A percentile compares a stretch with the other conserved stretches of the same genome.
phyloP scores from a whole-genome alignment of 2,329 filamentous ascomycete genomes.

The Aureobasidium pullulans region DNA sequence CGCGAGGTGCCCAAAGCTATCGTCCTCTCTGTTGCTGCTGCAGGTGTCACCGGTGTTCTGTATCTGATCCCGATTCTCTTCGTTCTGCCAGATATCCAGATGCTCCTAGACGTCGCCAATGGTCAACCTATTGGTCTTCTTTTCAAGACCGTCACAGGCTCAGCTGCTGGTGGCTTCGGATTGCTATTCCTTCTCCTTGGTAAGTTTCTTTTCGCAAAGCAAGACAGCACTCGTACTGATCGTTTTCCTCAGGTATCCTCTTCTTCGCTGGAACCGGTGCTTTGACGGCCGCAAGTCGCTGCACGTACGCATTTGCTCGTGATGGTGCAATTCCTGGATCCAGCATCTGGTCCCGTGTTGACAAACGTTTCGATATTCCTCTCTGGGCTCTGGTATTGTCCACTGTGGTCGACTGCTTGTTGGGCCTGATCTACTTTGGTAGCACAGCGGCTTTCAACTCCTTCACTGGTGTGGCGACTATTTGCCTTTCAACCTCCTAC shows the following conservation, averaged over 20 bases:
- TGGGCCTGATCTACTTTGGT: conserved; percentile 74
- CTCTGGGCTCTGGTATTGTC: conserved; percentile 63
- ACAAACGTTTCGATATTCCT: conserved; percentile 60
- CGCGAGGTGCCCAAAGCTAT: conserved; percentile 65
- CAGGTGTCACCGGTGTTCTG: conserved; percentile 56
- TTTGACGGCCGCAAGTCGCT: conserved; percentile 63
- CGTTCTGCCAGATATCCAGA: conserved; percentile 60
- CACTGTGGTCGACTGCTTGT: conserved; percentile 59
- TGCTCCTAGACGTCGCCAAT: conserved; percentile 58
- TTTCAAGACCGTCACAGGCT: conserved; percentile 70
- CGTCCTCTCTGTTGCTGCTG: conserved; percentile 60
- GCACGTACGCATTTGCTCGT: conserved; percentile 66
- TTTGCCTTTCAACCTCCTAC: conserved; percentile 69
- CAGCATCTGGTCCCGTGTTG: conserved; percentile 6
- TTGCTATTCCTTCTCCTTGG: conserved; percentile 49
- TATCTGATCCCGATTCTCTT: conserved; percentile 71
- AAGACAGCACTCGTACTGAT: conserved; percentile 47
- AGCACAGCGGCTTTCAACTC: conserved; percentile 70
- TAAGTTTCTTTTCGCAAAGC: neutral
- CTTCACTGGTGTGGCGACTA: conserved; percentile 73
- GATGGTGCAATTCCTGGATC: conserved; percentile 62
- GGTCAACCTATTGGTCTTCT: conserved; percentile 69
- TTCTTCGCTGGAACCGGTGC: conserved; percentile 71
- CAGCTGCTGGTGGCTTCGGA: conserved; percentile 59
- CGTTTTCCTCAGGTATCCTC: conserved; percentile 49